Conservation (phyloP, 306 rosid species). For the Albizia julibrissin region DNA sequence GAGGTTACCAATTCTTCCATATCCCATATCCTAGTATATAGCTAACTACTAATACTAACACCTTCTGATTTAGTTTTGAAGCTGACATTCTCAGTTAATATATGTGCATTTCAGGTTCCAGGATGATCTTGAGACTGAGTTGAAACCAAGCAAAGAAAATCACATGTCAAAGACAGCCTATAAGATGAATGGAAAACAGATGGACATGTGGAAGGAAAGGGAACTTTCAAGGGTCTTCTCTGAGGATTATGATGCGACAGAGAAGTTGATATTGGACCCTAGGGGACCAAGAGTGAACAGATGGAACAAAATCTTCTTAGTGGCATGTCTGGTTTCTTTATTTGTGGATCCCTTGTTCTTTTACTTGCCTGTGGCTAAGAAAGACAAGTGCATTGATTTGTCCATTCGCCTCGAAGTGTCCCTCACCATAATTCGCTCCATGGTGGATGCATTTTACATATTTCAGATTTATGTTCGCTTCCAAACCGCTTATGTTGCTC, state of each 20-base stretch:
- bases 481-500: constrained; percentile 59
- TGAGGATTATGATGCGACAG: constrained; percentile 56
- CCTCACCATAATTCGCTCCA: constrained; percentile 52
- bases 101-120: constrained; percentile 42
- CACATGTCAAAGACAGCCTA: constrained; percentile 8
- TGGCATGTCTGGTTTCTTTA: constrained; percentile 60
- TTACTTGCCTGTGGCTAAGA: constrained; percentile 54
- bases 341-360: constrained; percentile 63
- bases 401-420: constrained; percentile 40
- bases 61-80: constrained; percentile 19
- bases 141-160: constrained; percentile 27
- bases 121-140: constrained; percentile 44
- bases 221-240: constrained; percentile 64
- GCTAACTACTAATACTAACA: not conserved
- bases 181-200: constrained; percentile 24
- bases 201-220: constrained; percentile 21
- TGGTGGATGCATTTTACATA: constrained; percentile 57
- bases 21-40: not conserved
- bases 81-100: constrained; percentile 22
- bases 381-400: constrained; percentile 50
- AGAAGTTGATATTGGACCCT: constrained; percentile 57
- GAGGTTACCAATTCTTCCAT: constrained; percentile 41
- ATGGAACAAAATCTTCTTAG: constrained; percentile 62
- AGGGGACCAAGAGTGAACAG: constrained; percentile 43
- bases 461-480: constrained; percentile 56